These are phyloP conservation scores for Neurospora sp. DNA, from an alignment of 495 filamentous ascomycete species.

Conservation along the genomic window DNA sequence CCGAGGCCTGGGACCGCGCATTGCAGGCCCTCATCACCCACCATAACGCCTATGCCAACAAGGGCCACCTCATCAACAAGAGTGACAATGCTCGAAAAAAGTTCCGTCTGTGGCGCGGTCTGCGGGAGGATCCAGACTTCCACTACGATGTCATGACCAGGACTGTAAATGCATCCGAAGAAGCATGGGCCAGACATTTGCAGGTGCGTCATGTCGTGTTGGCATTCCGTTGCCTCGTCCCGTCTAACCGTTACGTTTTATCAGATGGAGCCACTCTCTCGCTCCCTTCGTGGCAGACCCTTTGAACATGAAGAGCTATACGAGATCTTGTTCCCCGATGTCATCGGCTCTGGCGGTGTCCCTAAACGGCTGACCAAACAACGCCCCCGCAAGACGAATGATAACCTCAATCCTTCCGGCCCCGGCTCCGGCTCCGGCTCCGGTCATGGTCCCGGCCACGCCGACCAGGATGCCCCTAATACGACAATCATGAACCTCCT, in stretches of 20 bases:
- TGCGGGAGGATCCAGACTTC: conserved; percentile 40
- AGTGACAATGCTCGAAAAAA: conserved; percentile 45
- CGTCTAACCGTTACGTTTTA: conserved; percentile 1
- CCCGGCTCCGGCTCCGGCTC: background rate
- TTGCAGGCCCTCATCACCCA: conserved; percentile 33
- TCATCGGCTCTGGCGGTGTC: conserved; percentile 39
- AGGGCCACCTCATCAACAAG: conserved; percentile 44
- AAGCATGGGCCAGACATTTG: conserved; percentile 37
- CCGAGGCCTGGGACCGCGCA: conserved; percentile 42
- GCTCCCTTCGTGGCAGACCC: conserved; percentile 34
- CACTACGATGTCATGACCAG: conserved; percentile 32
- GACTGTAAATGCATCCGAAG: conserved; percentile 38
- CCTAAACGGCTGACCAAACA: conserved; percentile 40
- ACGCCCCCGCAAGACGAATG: conserved; percentile 25
- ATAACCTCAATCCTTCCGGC: conserved; percentile 13
- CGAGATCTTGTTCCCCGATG: conserved; percentile 41
- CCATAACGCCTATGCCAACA: conserved; percentile 38
- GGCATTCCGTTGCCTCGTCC: background rate
- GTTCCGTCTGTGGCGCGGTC: conserved; percentile 42
- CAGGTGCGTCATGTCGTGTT: conserved; percentile 22
- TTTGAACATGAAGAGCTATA: conserved; percentile 44
- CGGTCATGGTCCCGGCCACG: conserved; percentile 2
- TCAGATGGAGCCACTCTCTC: conserved; percentile 39
- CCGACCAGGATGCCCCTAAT: conserved; percentile 22
- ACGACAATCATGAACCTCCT: conserved; percentile 25